Evolutionary conservation across 768 basidiomycete genomes (phyloP).

Genomic region (Leccinum longicurvipes): DNA sequence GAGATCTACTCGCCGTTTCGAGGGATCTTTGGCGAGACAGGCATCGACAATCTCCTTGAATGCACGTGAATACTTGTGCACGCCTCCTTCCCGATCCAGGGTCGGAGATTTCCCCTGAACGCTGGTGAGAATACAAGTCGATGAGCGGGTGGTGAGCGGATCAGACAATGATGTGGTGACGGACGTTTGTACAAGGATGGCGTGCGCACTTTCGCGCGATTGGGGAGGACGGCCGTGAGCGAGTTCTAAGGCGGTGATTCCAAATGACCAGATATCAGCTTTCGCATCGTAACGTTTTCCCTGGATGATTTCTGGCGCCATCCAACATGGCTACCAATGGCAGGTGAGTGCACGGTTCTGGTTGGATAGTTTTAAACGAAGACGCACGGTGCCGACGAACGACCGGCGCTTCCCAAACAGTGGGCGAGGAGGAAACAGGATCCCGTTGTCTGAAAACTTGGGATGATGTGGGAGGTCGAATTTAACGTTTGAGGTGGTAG

Average conservation of each 20-base stretch:
- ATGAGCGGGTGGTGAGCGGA: not conserved
- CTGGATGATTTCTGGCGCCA: constrained; percentile 92
- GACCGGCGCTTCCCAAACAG: constrained; percentile 77
- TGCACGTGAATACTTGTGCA: constrained; percentile 70
- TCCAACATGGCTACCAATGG: constrained; percentile 76
- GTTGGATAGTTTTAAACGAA: not conserved
- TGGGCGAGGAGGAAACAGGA: constrained; percentile 34
- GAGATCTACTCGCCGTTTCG: constrained; percentile 49
- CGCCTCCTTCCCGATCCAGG: constrained; percentile 68
- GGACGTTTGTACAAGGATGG: constrained; percentile 73
- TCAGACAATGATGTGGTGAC: constrained; percentile 15
- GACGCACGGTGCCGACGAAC: constrained; percentile 84
- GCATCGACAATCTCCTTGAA: constrained; percentile 82
- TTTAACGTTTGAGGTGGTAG: constrained; percentile 32
- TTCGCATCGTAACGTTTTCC: constrained; percentile 80
- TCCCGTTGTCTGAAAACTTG: not conserved
- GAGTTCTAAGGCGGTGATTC: constrained; percentile 91
- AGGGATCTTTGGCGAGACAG: constrained; percentile 84
- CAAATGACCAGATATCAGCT: constrained; percentile 96
- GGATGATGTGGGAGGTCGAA: constrained; percentile 30
- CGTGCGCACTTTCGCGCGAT: constrained; percentile 68
- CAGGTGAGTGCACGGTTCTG: not conserved
- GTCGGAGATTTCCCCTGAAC: constrained; percentile 77
- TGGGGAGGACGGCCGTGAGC: constrained; percentile 85
- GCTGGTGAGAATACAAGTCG: constrained; percentile 31